These are phyloP conservation scores for Plantago elongata DNA, from an alignment of 257 asterid genomes.

Conservation along the genomic window DNA sequence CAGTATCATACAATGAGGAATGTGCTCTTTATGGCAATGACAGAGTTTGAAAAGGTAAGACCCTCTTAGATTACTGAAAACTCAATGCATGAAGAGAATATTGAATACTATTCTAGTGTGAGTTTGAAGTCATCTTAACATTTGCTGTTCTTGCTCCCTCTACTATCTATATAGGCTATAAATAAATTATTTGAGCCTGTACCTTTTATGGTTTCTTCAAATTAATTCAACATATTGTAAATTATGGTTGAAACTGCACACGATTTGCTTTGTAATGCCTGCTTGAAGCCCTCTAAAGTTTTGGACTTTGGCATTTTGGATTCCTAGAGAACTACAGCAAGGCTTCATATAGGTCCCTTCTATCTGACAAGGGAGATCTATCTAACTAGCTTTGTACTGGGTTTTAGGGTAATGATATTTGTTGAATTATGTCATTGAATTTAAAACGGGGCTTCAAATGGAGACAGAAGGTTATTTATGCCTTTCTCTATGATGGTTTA, in stretches of 20 bases:
- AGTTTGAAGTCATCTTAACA: background rate
- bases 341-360: no score
- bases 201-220: background rate
- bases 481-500: no score
- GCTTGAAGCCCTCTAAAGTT: no score
- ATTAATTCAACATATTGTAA: background rate
- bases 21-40: slow-evolving; percentile 76
- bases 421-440: no score
- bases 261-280: no score
- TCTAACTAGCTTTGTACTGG: no score
- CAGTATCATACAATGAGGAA: slow-evolving; percentile 82
- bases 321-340: no score
- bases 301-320: no score
- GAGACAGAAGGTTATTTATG: no score
- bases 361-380: no score
- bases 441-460: no score
- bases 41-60: slow-evolving; percentile 69
- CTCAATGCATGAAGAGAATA: background rate
- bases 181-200: background rate
- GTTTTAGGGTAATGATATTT: no score
- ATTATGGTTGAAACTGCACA: background rate
- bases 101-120: background rate
- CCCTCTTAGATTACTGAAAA: slow-evolving; percentile 1
- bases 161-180: background rate
- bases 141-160: background rate